Base-by-base conservation (phyloP, 345 rosid genomes). In the Atalantia buxifolia region DNA sequence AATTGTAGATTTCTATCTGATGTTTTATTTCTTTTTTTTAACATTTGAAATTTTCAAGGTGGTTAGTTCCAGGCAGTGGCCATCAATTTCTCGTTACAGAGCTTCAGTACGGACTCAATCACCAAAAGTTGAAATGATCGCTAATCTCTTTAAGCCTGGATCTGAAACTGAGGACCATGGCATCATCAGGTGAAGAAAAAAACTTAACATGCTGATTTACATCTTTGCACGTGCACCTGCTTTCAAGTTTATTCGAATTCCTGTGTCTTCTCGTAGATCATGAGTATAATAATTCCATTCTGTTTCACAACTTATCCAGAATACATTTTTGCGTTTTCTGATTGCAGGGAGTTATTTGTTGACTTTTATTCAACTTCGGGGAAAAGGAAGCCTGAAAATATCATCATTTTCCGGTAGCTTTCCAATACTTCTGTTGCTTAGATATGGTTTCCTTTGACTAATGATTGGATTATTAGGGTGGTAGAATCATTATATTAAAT, bases 31-130 rank as follows among this genome's bases (percentile, higher is more conserved):
- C 7, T 14, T 14, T 4, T 31, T 25, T 35, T 63, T 25, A 0
- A 7, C 22, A 8, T 25, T 40, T 71, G 42, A 9, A 8, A 71
- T 28, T 38, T 72, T 66, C 10, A 59, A 88, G 90, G 90, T 84
- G 66, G 97, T 93, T 61, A 89, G 97, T 82, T 93, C 98, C 33
- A 87, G 98, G 80, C 85, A 90, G 33, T 92, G 97, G 95, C 98
- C 98, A 22, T 77, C 88, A 66, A 84, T 93, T 72, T 94, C 97
- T 27, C 88, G 89, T 16, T 93, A 93, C 53, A 88, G 95, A 80
- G 97, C 98, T 68, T 84, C 92, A 77, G 97, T 94, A 14, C 90
- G 97, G 4, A 90, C 97, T 27, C 98, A 93, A 76, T 85, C 94
- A 12, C 88, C 97, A 2, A 93, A 90, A 81, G 85, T 86, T 76